These are phyloP conservation scores for Xerocomellus amylosporus DNA, from an alignment of 768 basidiomycete genomes.

Conservation along the genomic window DNA sequence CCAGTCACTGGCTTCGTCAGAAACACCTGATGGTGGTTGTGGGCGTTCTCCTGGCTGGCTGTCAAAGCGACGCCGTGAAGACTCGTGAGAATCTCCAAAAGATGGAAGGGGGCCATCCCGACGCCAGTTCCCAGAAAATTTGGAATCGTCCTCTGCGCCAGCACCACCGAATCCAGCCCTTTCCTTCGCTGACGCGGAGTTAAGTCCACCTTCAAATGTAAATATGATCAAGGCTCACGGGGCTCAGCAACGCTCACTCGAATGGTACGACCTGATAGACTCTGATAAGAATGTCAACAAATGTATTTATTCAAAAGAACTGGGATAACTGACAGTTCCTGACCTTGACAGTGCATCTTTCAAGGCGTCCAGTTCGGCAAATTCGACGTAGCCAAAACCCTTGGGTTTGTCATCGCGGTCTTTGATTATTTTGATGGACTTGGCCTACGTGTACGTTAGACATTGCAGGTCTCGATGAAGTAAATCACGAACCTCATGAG, in stretches of 20 bases:
- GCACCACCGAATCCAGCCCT: constrained; percentile 53
- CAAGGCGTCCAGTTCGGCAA: constrained; percentile 78
- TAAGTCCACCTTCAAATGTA: constrained; percentile 8
- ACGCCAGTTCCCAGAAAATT: constrained; percentile 84
- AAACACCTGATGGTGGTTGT: constrained; percentile 46
- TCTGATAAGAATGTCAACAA: constrained; percentile 36
- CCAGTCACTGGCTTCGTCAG: constrained; percentile 70
- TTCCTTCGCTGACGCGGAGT: constrained; percentile 64
- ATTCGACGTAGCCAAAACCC: constrained; percentile 98
- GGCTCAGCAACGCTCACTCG: constrained; percentile 95
- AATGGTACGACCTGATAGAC: constrained; percentile 73
- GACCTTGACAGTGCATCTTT: constrained; percentile 78
- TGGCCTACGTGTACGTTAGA: constrained; percentile 46
- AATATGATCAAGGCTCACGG: constrained; percentile 54
- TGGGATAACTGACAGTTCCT: constrained; percentile 54
- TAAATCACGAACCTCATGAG: constrained; percentile 48
- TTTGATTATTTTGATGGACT: constrained; percentile 88
- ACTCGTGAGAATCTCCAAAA: constrained; percentile 55
- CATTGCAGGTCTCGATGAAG: not conserved
- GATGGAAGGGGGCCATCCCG: constrained; percentile 84
- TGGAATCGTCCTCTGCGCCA: constrained; percentile 63
- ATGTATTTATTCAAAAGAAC: not conserved
- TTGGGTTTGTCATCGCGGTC: constrained; percentile 94
- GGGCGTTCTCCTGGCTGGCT: constrained; percentile 43
- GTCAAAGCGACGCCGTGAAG: constrained; percentile 67